Base-by-base conservation (phyloP, 2,329 filamentous ascomycete species). In the Gnomoniopsis smithogilvyi region DNA sequence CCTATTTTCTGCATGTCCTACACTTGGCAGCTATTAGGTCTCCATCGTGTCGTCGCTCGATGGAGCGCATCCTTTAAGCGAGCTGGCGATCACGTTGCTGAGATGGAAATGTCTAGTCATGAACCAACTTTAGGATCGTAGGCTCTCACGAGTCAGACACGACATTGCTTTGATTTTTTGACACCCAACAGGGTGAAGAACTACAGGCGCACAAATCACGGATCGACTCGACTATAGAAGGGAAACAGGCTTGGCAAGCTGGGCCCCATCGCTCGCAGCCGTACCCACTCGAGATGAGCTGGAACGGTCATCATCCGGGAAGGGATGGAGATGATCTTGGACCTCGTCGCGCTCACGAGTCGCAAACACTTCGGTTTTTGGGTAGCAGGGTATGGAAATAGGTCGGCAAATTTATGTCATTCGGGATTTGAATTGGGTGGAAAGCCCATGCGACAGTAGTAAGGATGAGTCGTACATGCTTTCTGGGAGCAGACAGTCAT, bases 61-160 rank as follows among this genome's bases (percentile, higher is more conserved):
- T 6, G 21, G 8, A 38, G 19, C 6, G 17, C 33, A 41, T 36
- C 50, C 50, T 19, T 6, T n/a, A 19, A 11, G 19, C 19, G n/a
- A 54, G 36, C 45, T 51, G 51, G 34, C 51, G 56, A 59, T 59
- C 51, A 21, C 56, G 51, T 59, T 54, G 54, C 51, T 45, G 21
- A 30, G 56, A 46, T 33, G 33, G 30, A n/a, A 15, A 11, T 26
- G 33, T 50, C 50, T 55, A 55, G 56, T 59, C 56, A 59, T 59
- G 56, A 3, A 10, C 24, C 17, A 3, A 12, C 1, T 21, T 4
- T 15, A 19, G 33, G 15, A n/a, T 38, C 10, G 36, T 6, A 36
- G 36, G 26, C 21, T 1, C n/a, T 10, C 51, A 22, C 56, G 56
- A 59, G 56, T 59, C 56, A 59, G 56, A 45, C 17, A 52, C 38